Evolutionary conservation across 331 rosid species (phyloP).

Genomic region (Acacia pycnantha): DNA sequence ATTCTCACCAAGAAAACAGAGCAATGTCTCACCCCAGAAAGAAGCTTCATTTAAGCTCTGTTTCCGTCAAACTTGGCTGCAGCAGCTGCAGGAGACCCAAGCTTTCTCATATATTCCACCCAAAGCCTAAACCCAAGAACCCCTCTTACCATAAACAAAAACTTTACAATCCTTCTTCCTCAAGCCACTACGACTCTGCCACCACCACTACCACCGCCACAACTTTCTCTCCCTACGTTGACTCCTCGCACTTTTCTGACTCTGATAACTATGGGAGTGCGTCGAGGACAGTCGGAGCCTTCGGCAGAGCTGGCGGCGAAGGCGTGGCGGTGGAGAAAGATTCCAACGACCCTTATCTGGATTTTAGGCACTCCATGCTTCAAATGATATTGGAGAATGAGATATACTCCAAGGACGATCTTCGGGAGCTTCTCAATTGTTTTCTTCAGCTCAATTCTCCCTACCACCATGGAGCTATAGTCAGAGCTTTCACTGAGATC

Average conservation of each 20-base stretch:
- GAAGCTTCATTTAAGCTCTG: slow-evolving; percentile 49
- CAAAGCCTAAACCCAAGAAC: slow-evolving; percentile 48
- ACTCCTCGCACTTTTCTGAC: slow-evolving; percentile 36
- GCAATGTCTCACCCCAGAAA: slow-evolving; percentile 54
- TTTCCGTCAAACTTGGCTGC: slow-evolving; percentile 67
- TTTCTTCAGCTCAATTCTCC: slow-evolving; percentile 84
- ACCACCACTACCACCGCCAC: slow-evolving; percentile 21
- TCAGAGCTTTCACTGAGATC: slow-evolving; percentile 86
- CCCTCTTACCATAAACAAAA: slow-evolving; percentile 33
- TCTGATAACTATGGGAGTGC: neutral
- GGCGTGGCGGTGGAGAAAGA: slow-evolving; percentile 94
- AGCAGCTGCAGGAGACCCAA: slow-evolving; percentile 67
- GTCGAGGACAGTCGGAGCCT: slow-evolving; percentile 37
- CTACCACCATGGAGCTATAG: slow-evolving; percentile 72
- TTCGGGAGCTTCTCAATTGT: slow-evolving; percentile 75
- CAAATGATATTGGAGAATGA: slow-evolving; percentile 94
- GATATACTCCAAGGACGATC: slow-evolving; percentile 77
- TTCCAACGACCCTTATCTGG: slow-evolving; percentile 90
- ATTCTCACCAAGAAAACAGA: slow-evolving; percentile 13
- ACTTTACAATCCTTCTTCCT: slow-evolving; percentile 24
- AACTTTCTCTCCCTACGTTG: slow-evolving; percentile 39
- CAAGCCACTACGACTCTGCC: slow-evolving; percentile 30
- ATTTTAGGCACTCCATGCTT: slow-evolving; percentile 86
- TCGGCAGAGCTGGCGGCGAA: slow-evolving; percentile 73
- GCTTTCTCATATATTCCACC: slow-evolving; percentile 47